Base-by-base conservation (phyloP, 495 filamentous ascomycete genomes). In the Penicillium malachiteum region DNA sequence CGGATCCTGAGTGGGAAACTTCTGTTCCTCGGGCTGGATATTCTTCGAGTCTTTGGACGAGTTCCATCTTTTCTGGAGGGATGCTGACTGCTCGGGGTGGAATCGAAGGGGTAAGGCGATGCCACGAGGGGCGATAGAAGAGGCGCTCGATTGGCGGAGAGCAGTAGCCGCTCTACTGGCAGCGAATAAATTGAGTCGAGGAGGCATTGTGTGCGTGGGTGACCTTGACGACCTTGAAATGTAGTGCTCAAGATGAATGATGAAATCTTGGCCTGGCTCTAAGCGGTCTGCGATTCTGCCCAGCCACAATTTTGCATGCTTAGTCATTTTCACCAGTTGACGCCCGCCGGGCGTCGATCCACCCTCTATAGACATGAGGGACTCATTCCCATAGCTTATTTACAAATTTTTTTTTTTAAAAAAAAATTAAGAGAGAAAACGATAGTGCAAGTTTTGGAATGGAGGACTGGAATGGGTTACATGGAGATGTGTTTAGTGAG, bases 1-100 rank as follows among this genome's bases (percentile, higher is more conserved):
- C n/a, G 71, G 72, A 45, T 84, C 79, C 64, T 79, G 75, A 38
- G 78, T 82, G 7, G 84, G 76, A 31, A 77, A 77, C 41, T 66
- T 71, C 46, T 71, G 70, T 48, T 76, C 67, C 31, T 76, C 62
- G 3, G 72, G 66, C 39, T 50, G 54, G 14, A 68, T 51, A 38
- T 71, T 71, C 63, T 80, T 79, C 43, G 77, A 68, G 49, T 75
- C 65, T 26, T 55, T 56, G n/a, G 74, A 76, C 10, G 75, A 78
- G 46, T 69, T 76, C 67, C 67, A 70, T 64, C 74, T 58, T 48
- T 63, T 57, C 43, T 73, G 68, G 11, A 62, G 17, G 7, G 48
- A 54, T 10, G 51, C 47, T 21, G 64, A 62, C 53, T 67, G 60
- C 34, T 51, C 41, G 53, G 57, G 57, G 50, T 59, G 51, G 60